Conservation (phyloP, 768 basidiomycete genomes). For the Candolleomyces eurysporus region DNA sequence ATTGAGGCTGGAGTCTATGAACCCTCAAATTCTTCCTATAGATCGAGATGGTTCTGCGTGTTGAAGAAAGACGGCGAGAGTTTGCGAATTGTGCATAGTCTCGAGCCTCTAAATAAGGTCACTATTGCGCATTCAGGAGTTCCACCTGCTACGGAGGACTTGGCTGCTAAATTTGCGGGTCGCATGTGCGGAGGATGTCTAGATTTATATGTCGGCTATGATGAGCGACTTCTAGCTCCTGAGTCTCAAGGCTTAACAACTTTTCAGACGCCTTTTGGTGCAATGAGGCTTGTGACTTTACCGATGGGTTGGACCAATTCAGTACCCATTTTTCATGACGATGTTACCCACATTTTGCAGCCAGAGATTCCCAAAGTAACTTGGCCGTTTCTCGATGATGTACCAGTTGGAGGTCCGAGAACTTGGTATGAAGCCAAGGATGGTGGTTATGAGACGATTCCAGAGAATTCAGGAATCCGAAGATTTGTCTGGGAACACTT, state of each 20-base stretch:
- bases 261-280: constrained; percentile 10
- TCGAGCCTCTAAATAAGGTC: too few relatives aligned
- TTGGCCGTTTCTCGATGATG: constrained; percentile 35
- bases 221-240: background rate
- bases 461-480: constrained; percentile 30
- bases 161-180: constrained; percentile 27
- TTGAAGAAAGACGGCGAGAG: too few relatives aligned
- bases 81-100: too few relatives aligned
- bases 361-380: constrained; percentile 33
- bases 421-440: constrained; percentile 24
- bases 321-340: too few relatives aligned
- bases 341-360: constrained; percentile 23
- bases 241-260: constrained; percentile 7
- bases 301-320: constrained; percentile 15
- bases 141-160: too few relatives aligned
- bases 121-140: too few relatives aligned
- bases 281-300: constrained; percentile 6
- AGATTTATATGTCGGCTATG: constrained; percentile 9
- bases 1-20: too few relatives aligned
- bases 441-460: constrained; percentile 27
- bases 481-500: too few relatives aligned
- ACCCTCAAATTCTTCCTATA: too few relatives aligned
- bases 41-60: too few relatives aligned
- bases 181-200: constrained; percentile 34
- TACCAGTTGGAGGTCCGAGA: constrained; percentile 27